Evolutionary conservation across 768 basidiomycete genomes (phyloP).

Genomic region (Leucocoprinus sp.): DNA sequence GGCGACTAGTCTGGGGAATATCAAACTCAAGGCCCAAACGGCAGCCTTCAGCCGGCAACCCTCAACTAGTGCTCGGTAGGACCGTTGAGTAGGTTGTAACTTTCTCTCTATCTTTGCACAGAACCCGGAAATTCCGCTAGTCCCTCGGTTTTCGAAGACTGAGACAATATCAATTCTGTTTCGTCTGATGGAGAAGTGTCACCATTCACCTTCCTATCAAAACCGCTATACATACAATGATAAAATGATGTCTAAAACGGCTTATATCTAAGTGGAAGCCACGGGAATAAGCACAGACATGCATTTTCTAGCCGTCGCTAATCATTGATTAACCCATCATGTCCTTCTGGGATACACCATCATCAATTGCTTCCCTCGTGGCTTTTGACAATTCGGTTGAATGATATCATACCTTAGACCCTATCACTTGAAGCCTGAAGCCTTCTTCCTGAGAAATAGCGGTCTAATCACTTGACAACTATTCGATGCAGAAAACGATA

Average conservation of each 20-base stretch:
- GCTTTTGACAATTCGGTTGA: background rate
- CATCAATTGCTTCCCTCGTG: background rate
- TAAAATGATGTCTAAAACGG: background rate
- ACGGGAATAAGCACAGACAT: slow-evolving; percentile 3
- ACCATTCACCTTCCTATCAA: background rate
- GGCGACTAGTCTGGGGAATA: too few species aligned
- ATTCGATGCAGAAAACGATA: background rate
- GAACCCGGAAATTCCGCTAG: background rate
- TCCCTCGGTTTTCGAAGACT: background rate
- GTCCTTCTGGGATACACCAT: background rate
- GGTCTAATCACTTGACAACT: background rate
- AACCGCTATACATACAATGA: background rate
- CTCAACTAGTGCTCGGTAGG: too few species aligned
- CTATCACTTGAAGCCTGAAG: too few species aligned
- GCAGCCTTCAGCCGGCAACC: too few species aligned
- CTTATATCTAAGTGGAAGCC: background rate
- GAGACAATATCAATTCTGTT: background rate
- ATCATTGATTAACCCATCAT: background rate
- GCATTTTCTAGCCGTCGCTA: background rate
- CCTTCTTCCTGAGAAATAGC: background rate
- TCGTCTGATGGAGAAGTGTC: slow-evolving; percentile 1
- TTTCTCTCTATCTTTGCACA: too few species aligned
- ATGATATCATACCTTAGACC: slow-evolving; percentile 1
- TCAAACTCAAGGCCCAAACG: too few species aligned
- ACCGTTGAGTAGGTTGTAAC: too few species aligned